Conservation (phyloP, 1,139 yeast genomes). For the Protomyces lactucae-debilis region DNA sequence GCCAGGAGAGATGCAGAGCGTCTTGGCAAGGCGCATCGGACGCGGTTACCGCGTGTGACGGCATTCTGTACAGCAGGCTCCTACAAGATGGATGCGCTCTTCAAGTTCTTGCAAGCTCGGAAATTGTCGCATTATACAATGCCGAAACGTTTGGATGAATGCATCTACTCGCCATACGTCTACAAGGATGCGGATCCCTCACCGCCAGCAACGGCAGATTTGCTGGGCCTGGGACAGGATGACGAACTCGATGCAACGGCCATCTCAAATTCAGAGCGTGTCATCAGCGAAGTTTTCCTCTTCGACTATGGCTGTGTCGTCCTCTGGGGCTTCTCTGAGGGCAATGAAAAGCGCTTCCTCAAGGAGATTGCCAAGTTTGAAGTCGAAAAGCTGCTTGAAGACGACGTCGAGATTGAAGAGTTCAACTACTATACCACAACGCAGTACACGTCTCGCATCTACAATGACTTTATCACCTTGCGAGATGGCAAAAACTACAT, state of each 20-base stretch:
- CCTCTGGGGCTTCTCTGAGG: constrained; percentile 85
- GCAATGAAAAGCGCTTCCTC: constrained; percentile 78
- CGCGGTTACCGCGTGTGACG: constrained; percentile 69
- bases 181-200: constrained; percentile 37
- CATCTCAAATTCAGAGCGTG: constrained; percentile 48
- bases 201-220: constrained; percentile 34
- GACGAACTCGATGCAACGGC: constrained; percentile 69
- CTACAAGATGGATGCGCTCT: constrained; percentile 77
- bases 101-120: constrained; percentile 78
- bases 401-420: constrained; percentile 85
- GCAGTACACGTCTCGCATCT: constrained; percentile 67
- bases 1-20: constrained; percentile 94
- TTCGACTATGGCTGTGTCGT: constrained; percentile 95
- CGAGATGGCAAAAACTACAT: constrained; percentile 85
- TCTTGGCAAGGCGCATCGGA: constrained; percentile 80
- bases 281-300: constrained; percentile 70
- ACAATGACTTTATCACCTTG: constrained; percentile 87
- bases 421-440: constrained; percentile 89
- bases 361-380: constrained; percentile 83
- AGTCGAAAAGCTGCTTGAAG: constrained; percentile 60
- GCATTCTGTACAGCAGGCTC: constrained; percentile 95
- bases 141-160: constrained; percentile 88
- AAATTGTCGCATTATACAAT: constrained; percentile 61
- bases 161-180: constrained; percentile 38
- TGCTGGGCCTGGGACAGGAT: constrained; percentile 58